These are phyloP conservation scores for Acacia crassicarpa DNA, from an alignment of 306 rosid genomes.

Conservation along the genomic window DNA sequence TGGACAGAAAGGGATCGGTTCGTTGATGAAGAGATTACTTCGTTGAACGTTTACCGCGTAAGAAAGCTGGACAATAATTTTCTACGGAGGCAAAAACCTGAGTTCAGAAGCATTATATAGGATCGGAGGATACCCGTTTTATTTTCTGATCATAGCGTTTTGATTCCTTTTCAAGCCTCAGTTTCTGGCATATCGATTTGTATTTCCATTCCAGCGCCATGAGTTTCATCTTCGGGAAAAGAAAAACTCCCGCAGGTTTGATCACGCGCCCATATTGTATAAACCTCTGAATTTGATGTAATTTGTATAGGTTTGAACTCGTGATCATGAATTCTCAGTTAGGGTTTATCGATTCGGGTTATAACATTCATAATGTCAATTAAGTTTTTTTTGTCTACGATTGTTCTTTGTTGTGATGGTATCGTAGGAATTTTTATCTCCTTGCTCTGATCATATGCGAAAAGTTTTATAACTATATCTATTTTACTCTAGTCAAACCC, in stretches of 20 bases:
- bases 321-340: background rate
- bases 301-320: background rate
- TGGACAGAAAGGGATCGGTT: slow-evolving; percentile 24
- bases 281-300: background rate
- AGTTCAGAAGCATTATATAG: slow-evolving; percentile 10
- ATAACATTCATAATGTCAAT: background rate
- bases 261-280: background rate
- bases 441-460: slow-evolving; percentile 5
- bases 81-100: background rate
- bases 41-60: slow-evolving; percentile 49
- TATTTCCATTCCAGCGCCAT: slow-evolving; percentile 44
- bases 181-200: background rate
- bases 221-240: slow-evolving; percentile 96
- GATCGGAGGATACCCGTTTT: background rate
- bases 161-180: background rate
- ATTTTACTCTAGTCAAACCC: background rate
- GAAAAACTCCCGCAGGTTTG: slow-evolving; percentile 91
- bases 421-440: background rate
- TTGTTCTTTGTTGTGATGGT: background rate
- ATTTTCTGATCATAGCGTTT: background rate
- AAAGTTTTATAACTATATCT: background rate
- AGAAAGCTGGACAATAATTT: slow-evolving; percentile 21
- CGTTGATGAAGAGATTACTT: slow-evolving; percentile 34
- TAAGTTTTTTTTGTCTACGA: background rate
- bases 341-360: background rate